Conservation (phyloP, 768 basidiomycete species). For the Boletus subparvulus region DNA sequence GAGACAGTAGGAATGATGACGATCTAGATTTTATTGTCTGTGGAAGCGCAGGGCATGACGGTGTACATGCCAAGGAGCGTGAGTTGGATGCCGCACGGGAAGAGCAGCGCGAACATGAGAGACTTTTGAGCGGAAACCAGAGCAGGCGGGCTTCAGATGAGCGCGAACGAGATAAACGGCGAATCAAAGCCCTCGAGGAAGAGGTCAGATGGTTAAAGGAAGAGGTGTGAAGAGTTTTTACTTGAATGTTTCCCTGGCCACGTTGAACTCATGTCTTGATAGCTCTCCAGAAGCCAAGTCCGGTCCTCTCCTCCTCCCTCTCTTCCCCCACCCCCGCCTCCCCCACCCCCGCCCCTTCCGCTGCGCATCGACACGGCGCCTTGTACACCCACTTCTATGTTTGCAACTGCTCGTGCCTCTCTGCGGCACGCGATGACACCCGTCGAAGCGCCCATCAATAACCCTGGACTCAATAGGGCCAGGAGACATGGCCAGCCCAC, state of each 20-base stretch:
- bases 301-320: slow-evolving; percentile 10
- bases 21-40: slow-evolving; percentile 30
- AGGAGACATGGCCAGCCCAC: slow-evolving; percentile 60
- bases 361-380: slow-evolving; percentile 33
- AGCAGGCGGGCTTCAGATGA: slow-evolving; percentile 36
- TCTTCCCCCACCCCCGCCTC: slow-evolving; percentile 38
- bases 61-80: slow-evolving; percentile 59
- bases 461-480: slow-evolving; percentile 32
- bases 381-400: slow-evolving; percentile 38
- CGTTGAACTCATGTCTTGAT: slow-evolving; percentile 4
- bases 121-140: slow-evolving; percentile 39
- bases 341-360: slow-evolving; percentile 32
- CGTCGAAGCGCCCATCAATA: slow-evolving; percentile 67
- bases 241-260: background rate
- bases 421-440: slow-evolving; percentile 55
- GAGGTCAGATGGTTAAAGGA: slow-evolving; percentile 60
- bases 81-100: slow-evolving; percentile 58
- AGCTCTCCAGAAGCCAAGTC: slow-evolving; percentile 48
- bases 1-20: slow-evolving; percentile 25
- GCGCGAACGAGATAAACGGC: slow-evolving; percentile 56
- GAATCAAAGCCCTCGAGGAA: slow-evolving; percentile 61
- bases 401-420: slow-evolving; percentile 62
- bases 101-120: slow-evolving; percentile 48
- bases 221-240: slow-evolving; percentile 41
- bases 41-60: slow-evolving; percentile 47